Base-by-base conservation (phyloP, 306 rosid genomes). In the Senna siamea region DNA sequence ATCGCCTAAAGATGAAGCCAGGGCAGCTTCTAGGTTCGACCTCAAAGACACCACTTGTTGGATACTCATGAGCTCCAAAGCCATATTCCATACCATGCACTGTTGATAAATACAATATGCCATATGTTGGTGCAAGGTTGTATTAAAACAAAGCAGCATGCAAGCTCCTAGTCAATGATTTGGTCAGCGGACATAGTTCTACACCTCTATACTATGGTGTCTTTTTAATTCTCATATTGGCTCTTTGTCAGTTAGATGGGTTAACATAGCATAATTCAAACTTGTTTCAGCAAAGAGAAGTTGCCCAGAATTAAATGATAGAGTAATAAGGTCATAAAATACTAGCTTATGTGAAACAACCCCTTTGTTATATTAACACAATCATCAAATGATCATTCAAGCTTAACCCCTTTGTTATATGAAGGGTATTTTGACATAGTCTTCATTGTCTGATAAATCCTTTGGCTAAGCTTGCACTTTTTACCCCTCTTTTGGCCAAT, bases 1-100 rank as follows among this genome's bases (percentile, higher is more conserved):
- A 90, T 65, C 72, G 84, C 83, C 99, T 87, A 76, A 92, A 95
- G 85, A 90, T 86, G 85, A 90, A 92, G 85, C 97, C 99, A 32
- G 98, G 97, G 77, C 98, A 95, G 84, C 88, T 90, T 85, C 82
- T 92, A 72, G 98, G 98, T 78, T 95, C 99, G 47, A 90, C 97
- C 96, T 92, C 92, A 82, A 92, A 95, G 72, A 95, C 89, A 65
- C 99, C 98, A 83, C 98, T 95, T 10, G 89, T 69, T 32, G 98
- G 76, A 73, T 81, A 92, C 72, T 95, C 98, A 50, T 95, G 99
- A 72, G 97, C 98, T 79, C 98, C 99, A 78, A 84, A 95, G 48
- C 90, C 98, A 76, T 85, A 95, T 79, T 95, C 99, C 86, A 83
- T 54, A 58, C 89, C 96, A 76, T 92, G 96, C 54, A 88, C 98